A percentile compares a stretch with the other conserved stretches of the same genome.
Evolutionary conservation across 371 early-diverging fungal genomes (phyloP).

Genomic region (Mucor circinelloides): DNA sequence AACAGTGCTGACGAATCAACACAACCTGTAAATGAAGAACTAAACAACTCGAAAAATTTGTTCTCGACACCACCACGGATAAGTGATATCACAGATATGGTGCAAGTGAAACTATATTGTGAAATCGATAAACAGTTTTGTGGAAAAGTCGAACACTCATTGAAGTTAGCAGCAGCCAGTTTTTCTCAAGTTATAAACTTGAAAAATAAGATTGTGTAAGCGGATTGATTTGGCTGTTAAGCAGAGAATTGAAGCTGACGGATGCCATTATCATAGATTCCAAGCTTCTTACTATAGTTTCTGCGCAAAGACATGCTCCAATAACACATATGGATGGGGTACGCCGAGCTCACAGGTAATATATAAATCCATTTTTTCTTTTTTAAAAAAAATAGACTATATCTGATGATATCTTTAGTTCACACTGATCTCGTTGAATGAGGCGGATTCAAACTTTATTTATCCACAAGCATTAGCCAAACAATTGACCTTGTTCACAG

Average conservation of each 20-base stretch:
- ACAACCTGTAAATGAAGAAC: constrained; percentile 11
- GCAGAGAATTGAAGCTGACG: too few species aligned
- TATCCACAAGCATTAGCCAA: constrained; percentile 43
- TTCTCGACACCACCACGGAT: constrained; percentile 11
- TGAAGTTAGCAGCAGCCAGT: constrained; percentile 19
- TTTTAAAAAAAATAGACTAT: too few species aligned
- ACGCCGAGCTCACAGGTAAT: constrained; percentile 37
- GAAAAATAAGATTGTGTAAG: constrained; percentile 30
- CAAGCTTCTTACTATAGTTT: constrained; percentile 37
- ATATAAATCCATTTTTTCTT: too few species aligned
- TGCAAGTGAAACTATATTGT: constrained; percentile 24
- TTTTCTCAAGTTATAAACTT: constrained; percentile 29
- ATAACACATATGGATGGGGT: constrained; percentile 38
- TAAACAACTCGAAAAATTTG: constrained; percentile 9
- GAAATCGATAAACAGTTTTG: constrained; percentile 23
- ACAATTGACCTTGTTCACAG: constrained; percentile 27
- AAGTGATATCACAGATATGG: constrained; percentile 9
- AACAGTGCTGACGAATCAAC: constrained; percentile 5
- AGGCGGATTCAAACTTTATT: constrained; percentile 36
- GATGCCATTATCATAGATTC: constrained; percentile 8
- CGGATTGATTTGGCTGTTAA: too few species aligned
- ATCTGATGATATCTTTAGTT: constrained; percentile 10
- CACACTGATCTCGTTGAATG: constrained; percentile 15
- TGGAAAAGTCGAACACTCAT: constrained; percentile 20
- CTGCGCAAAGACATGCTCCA: constrained; percentile 30